Percentiles rank a stretch among this genome's conserved stretches.
These are phyloP conservation scores for Westerdykella sp. DNA, from an alignment of 2,329 filamentous ascomycete genomes.

Conservation along the genomic window DNA sequence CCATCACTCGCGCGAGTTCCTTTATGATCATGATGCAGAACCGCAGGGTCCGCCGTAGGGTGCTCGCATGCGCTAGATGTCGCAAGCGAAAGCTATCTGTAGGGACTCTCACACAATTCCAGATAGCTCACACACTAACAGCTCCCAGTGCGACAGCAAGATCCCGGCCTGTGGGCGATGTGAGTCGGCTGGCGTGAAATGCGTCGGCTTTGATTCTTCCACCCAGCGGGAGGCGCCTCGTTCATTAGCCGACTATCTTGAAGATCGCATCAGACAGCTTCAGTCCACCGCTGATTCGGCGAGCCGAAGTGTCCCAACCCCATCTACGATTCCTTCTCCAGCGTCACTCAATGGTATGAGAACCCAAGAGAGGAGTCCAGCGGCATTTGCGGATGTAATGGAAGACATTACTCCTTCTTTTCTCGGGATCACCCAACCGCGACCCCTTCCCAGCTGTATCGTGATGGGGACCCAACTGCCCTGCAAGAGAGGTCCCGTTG, in stretches of 20 bases:
- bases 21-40: slow-evolving; percentile 28
- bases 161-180: slow-evolving; percentile 32
- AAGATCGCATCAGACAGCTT: slow-evolving; percentile 12
- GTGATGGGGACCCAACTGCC: slow-evolving; percentile 32
- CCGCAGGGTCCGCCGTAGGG: slow-evolving; percentile 30
- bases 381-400: slow-evolving; percentile 27
- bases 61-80: slow-evolving; percentile 33
- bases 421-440: slow-evolving; percentile 29
- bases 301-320: too few relatives aligned
- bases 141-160: slow-evolving; percentile 30
- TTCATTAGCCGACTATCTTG: slow-evolving; percentile 30
- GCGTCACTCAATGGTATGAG: slow-evolving; percentile 15
- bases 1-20: slow-evolving; percentile 10
- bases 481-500: slow-evolving; percentile 30
- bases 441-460: slow-evolving; percentile 30
- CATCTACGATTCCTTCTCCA: slow-evolving; percentile 18
- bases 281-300: too few relatives aligned
- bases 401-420: slow-evolving; percentile 32
- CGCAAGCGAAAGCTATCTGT: slow-evolving; percentile 19
- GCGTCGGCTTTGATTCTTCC: slow-evolving; percentile 32
- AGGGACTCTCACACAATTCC: slow-evolving; percentile 1
- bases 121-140: slow-evolving; percentile 8
- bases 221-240: slow-evolving; percentile 29
- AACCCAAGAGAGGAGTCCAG: slow-evolving; percentile 14
- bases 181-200: slow-evolving; percentile 25